Evolutionary conservation across 2,329 filamentous ascomycete genomes (phyloP), one percentile per base, ranked within the genome.

Genomic region (Alternaria brassicicola): DNA sequence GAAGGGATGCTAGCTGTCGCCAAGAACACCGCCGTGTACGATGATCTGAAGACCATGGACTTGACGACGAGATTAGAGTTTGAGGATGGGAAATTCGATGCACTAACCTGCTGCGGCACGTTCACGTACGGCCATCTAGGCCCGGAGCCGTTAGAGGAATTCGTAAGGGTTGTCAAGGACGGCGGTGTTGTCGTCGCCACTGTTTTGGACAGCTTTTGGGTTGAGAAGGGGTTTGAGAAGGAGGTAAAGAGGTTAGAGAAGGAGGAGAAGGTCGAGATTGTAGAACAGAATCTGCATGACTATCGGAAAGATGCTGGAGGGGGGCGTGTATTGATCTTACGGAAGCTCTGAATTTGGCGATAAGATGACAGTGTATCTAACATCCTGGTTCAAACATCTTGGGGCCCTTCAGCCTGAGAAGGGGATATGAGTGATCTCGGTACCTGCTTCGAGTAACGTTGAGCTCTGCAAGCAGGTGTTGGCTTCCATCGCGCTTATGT

Each of bases 91-190:
- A 73, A 71, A 2, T 86, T 85, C 62, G 83, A 85, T 49, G 79
- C 80, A 4, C 77, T 86, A 17, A 79, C 80, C 1, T 86, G 84
- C 72, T 79, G 82, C 23, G 84, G 84, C 25, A 86, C 83, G 3
- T 80, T 86, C 59, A 86, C 85, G 0, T 78, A 81, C 52, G 83
- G 82, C 10, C 84, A 86, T 61, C 80, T 86, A 33, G 84, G 84
- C 1, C 83, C 84, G 0, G 70, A 74, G 41, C 73, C 72, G 2
- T 64, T 86, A 38, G 69, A 76, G 21, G 84, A 86, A 65, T 81
- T 86, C 47, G 75, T 83, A 23, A 75, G 84, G 9, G 68, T 86
- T 3, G 74, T 80, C 28, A 83, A 81, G 71, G 75, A 64, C 10
- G 77, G 76, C 4, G 84, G 84, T 1, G 65, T 83, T 33, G 69